Conservation (phyloP, 192 early-diverging fungal species). For the Phlyctochytrium arcticum region DNA sequence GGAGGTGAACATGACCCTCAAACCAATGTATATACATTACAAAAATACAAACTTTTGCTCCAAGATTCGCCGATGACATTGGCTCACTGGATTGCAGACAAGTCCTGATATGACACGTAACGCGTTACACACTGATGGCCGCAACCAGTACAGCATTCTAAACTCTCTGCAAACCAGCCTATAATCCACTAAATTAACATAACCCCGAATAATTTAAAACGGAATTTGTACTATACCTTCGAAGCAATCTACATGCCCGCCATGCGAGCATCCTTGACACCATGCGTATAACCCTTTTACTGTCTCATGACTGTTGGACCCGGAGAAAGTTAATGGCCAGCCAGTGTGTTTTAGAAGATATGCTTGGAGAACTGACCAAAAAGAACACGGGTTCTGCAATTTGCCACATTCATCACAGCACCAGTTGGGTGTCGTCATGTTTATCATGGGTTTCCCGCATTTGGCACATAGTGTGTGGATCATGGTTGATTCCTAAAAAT, state of each 20-base stretch:
- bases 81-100: too few relatives aligned
- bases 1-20: too few relatives aligned
- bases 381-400: constrained; percentile 59
- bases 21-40: too few relatives aligned
- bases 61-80: too few relatives aligned
- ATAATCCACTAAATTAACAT: neutral
- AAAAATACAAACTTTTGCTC: too few relatives aligned
- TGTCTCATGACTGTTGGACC: constrained; percentile 54
- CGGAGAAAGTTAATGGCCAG: too few relatives aligned
- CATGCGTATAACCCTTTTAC: constrained; percentile 71
- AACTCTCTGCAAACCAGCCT: constrained; percentile 62
- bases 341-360: neutral
- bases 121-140: constrained; percentile 63
- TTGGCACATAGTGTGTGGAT: constrained; percentile 66
- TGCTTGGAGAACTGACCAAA: constrained; percentile 48
- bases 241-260: constrained; percentile 71
- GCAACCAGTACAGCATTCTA: constrained; percentile 72
- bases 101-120: too few relatives aligned
- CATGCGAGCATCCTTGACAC: constrained; percentile 79
- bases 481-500: constrained; percentile 64
- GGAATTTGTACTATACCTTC: neutral
- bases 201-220: neutral
- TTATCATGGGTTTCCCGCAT: constrained; percentile 59
- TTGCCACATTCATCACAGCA: constrained; percentile 66
- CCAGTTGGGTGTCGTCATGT: constrained; percentile 50